Base-by-base conservation (phyloP, 306 rosid genomes). In the Dalbergia oliveri region DNA sequence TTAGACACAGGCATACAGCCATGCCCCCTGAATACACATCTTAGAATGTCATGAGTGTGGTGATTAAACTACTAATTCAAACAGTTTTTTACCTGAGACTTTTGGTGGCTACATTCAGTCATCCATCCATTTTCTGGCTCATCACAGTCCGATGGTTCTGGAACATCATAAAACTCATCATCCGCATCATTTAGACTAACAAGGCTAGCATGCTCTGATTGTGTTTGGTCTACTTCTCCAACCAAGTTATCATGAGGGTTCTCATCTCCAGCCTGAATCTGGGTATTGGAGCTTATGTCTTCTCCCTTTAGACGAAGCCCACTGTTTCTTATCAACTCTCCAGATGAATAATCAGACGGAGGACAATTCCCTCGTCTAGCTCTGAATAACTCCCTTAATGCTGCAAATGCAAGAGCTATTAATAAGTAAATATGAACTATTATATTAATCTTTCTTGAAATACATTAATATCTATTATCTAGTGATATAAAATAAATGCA, bases 81-180 rank as follows among this genome's bases (percentile, higher is more conserved):
- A 78, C 14, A 43, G 26, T 60, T 19, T 35, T 69, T 81, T 78
- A 88, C 91, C 91, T 83, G 89, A 54, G 79, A 62, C 79, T 59
- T 87, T 57, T 73, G 86, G 64, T 68, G 79, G 77, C 84, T 81
- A 77, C 84, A 80, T 77, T 87, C 91, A 69, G 89, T 80, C 90
- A 84, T 51, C 99, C 97, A 76, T 89, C 89, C 96, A 90, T 90
- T 80, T 83, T 79, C 99, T 53, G 81, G 86, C 18, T 84, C 88
- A 50, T 87, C 91, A 65, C 31, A 75, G 54, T 93, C 95, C 34
- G 88, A 61, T 76, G 96, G 92, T 59, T 93, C 99, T 41, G 80
- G 91, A 87, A 93, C 97, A 85, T 95, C 99, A 70, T 86, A 95
- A 84, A 95, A 95, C 82, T 94, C 93, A 78, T 91, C 94, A 79